Conservation (phyloP, 164 flowering plant species). For the Malania oleifera region DNA sequence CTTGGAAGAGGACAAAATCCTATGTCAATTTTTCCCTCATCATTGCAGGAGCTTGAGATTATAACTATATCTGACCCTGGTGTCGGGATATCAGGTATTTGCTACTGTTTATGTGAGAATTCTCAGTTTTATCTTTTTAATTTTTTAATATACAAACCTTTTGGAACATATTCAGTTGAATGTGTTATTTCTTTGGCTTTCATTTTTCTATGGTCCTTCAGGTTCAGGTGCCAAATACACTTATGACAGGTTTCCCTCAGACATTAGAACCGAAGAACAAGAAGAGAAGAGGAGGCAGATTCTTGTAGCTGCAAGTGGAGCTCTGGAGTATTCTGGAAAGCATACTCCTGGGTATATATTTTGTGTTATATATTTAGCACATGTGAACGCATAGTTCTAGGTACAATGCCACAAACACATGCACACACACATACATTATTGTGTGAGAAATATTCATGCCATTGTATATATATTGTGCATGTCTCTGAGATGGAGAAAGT, state of each 20-base stretch:
- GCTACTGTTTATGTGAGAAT: background rate
- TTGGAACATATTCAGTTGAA: background rate
- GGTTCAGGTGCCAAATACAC: slow-evolving; percentile 78
- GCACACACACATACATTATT: no score
- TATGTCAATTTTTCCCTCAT: slow-evolving; percentile 60
- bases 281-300: slow-evolving; percentile 91
- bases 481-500: no score
- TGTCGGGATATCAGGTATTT: slow-evolving; percentile 57
- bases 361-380: no score
- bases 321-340: slow-evolving; percentile 57
- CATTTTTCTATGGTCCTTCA: slow-evolving; percentile 19
- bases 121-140: background rate
- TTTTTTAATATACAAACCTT: background rate
- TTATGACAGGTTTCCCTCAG: slow-evolving; percentile 90
- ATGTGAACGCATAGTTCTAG: no score
- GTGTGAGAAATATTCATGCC: no score
- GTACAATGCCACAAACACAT: no score
- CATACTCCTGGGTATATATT: slow-evolving; percentile 41
- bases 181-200: background rate
- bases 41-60: slow-evolving; percentile 63
- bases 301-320: slow-evolving; percentile 78
- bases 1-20: slow-evolving; percentile 94
- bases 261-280: slow-evolving; percentile 81
- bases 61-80: slow-evolving; percentile 87
- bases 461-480: no score